A percentile compares a stretch with the other conserved stretches of the same genome.
These are phyloP conservation scores for Diutina rugosa DNA, from an alignment of 1,139 yeast genomes.

Conservation along the genomic window DNA sequence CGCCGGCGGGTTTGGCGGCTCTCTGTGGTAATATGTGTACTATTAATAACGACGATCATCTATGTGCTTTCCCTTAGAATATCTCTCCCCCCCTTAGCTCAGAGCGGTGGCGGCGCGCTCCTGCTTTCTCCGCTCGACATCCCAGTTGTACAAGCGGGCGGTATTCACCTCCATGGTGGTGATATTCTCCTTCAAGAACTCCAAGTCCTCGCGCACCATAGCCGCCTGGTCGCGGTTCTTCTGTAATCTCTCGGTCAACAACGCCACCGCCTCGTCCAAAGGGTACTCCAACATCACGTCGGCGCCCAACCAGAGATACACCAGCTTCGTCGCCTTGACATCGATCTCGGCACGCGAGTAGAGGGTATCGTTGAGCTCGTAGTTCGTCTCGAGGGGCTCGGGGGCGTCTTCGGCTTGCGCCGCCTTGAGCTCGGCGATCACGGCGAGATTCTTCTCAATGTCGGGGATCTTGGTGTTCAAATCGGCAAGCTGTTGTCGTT, in stretches of 20 bases:
- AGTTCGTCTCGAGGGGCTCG: constrained; percentile 50
- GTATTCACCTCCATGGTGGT: constrained; percentile 98
- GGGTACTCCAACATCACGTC: constrained; percentile 96
- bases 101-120: background rate
- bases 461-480: constrained; percentile 77
- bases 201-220: constrained; percentile 71
- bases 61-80: background rate
- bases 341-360: constrained; percentile 73
- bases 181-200: constrained; percentile 79
- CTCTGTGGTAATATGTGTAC: background rate
- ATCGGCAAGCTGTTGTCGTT: constrained; percentile 54
- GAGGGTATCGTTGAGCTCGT: constrained; percentile 85
- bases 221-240: constrained; percentile 49
- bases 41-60: background rate
- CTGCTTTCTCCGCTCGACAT: constrained; percentile 61
- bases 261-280: constrained; percentile 67
- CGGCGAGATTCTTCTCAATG: constrained; percentile 67
- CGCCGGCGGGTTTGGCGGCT: constrained; percentile 1
- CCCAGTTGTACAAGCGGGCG: constrained; percentile 93
- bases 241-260: constrained; percentile 49
- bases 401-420: constrained; percentile 19
- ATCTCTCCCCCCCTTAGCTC: background rate
- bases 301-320: constrained; percentile 91
- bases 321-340: constrained; percentile 31
- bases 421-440: constrained; percentile 47